Conservation (phyloP, 2,329 filamentous ascomycete genomes). For the Fusarium fracticaudum region DNA sequence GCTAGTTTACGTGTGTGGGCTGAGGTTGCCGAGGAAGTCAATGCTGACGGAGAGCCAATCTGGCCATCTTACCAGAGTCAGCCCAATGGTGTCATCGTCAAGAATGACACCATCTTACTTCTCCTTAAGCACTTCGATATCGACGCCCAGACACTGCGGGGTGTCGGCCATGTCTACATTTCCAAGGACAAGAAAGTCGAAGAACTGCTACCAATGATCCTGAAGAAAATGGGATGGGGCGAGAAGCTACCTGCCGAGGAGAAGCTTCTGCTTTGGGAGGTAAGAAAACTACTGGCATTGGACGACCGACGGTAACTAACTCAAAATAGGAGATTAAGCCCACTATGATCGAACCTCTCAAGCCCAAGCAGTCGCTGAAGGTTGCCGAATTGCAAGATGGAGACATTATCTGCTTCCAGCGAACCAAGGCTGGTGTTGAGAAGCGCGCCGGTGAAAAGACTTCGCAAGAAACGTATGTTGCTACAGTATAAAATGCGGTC, state of each 20-base stretch:
- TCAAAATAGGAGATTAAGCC: slow-evolving; percentile 84
- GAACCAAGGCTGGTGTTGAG: slow-evolving; percentile 55
- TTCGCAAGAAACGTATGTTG: slow-evolving; percentile 47
- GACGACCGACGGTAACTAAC: slow-evolving; percentile 1
- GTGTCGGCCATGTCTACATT: slow-evolving; percentile 87
- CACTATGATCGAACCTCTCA: slow-evolving; percentile 95
- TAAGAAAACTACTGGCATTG: slow-evolving; percentile 45
- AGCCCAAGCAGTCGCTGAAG: slow-evolving; percentile 87
- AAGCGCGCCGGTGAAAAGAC: slow-evolving; percentile 43
- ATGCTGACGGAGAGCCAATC: slow-evolving; percentile 72
- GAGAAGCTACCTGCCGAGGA: slow-evolving; percentile 73
- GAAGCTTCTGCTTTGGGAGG: slow-evolving; percentile 79
- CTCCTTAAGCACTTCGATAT: slow-evolving; percentile 94
- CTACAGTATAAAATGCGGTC: background rate
- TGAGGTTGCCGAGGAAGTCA: slow-evolving; percentile 76
- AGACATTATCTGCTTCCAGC: slow-evolving; percentile 96
- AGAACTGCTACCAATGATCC: slow-evolving; percentile 81
- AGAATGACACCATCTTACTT: slow-evolving; percentile 77
- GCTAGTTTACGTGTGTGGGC: slow-evolving; percentile 85
- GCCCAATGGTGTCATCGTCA: slow-evolving; percentile 64
- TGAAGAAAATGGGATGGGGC: slow-evolving; percentile 87
- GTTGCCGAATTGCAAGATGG: slow-evolving; percentile 96
- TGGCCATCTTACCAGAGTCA: slow-evolving; percentile 75
- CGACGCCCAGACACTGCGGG: slow-evolving; percentile 76
- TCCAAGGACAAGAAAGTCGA: slow-evolving; percentile 87